Percentiles rank a stretch among this genome's conserved stretches.
phyloP scores from a whole-genome alignment of 768 basidiomycete genomes.

The Phlegmacium glaucopus region DNA sequence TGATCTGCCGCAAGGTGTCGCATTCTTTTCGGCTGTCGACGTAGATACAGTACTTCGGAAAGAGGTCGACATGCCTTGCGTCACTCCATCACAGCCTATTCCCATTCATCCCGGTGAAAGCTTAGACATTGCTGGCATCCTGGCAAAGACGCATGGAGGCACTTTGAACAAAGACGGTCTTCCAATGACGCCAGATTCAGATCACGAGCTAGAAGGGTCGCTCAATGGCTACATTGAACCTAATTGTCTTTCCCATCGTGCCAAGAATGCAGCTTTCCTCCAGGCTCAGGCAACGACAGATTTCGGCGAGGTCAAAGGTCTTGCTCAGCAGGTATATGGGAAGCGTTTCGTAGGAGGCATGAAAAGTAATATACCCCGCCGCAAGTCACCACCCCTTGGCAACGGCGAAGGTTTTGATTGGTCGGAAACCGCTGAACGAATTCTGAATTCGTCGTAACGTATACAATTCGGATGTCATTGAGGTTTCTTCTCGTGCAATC shows the following conservation, averaged over 20 bases:
- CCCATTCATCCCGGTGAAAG: constrained; percentile 88
- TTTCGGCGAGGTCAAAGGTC: constrained; percentile 65
- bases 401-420: constrained; percentile 42
- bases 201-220: constrained; percentile 23
- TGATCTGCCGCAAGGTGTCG: constrained; percentile 91
- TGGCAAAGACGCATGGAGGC: constrained; percentile 69
- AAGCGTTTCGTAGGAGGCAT: constrained; percentile 34
- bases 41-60: constrained; percentile 89
- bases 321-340: constrained; percentile 54
- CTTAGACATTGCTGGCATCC: constrained; percentile 61
- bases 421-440: constrained; percentile 35
- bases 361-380: constrained; percentile 13
- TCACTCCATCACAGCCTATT: constrained; percentile 86
- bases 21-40: constrained; percentile 97
- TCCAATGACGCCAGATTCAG: constrained; percentile 41
- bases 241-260: constrained; percentile 64
- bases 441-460: constrained; percentile 1
- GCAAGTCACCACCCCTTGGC: constrained; percentile 30
- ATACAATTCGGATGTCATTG: too few relatives aligned
- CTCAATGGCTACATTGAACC: constrained; percentile 51
- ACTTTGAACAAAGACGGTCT: constrained; percentile 59
- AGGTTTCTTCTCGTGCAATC: too few relatives aligned
- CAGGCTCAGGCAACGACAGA: constrained; percentile 75
- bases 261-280: constrained; percentile 61
- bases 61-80: constrained; percentile 94